Evolutionary conservation across 2,329 filamentous ascomycete species (phyloP).

Genomic region (Zymoseptoria passerinii): DNA sequence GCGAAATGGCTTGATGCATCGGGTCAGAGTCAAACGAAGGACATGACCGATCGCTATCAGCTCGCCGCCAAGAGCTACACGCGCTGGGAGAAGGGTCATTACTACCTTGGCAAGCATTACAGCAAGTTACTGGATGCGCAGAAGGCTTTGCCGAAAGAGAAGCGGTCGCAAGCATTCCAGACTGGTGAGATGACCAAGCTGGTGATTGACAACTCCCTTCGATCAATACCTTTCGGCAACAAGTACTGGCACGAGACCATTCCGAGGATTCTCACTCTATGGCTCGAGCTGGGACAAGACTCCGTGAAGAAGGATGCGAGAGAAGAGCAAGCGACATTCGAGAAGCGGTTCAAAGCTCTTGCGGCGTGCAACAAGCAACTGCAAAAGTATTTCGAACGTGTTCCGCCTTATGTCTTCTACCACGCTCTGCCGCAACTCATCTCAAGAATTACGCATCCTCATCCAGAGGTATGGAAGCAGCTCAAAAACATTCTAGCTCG

Average conservation of each 20-base stretch:
- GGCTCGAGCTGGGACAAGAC: constrained; percentile 81
- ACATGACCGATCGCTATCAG: constrained; percentile 74
- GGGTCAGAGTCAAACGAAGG: constrained; percentile 81
- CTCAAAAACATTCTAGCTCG: constrained; percentile 74
- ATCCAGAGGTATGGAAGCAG: constrained; percentile 65
- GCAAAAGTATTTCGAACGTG: constrained; percentile 64
- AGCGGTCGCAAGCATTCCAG: constrained; percentile 52
- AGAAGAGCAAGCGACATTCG: constrained; percentile 40
- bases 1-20: constrained; percentile 95
- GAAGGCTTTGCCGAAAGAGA: constrained; percentile 63
- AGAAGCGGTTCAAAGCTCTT: constrained; percentile 56
- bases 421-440: constrained; percentile 85
- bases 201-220: constrained; percentile 87
- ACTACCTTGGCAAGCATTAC: constrained; percentile 94
- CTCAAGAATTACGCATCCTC: constrained; percentile 86
- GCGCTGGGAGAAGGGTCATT: constrained; percentile 93
- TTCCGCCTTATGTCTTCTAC: constrained; percentile 72
- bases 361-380: constrained; percentile 64
- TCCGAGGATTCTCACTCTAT: constrained; percentile 83
- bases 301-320: constrained; percentile 35
- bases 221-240: constrained; percentile 77
- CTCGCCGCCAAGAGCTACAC: constrained; percentile 61
- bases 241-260: constrained; percentile 96
- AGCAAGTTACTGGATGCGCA: constrained; percentile 92
- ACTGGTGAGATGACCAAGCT: constrained; percentile 79